phyloP scores from a whole-genome alignment of 2,329 filamentous ascomycete genomes.

The Ascochyta fabae region DNA sequence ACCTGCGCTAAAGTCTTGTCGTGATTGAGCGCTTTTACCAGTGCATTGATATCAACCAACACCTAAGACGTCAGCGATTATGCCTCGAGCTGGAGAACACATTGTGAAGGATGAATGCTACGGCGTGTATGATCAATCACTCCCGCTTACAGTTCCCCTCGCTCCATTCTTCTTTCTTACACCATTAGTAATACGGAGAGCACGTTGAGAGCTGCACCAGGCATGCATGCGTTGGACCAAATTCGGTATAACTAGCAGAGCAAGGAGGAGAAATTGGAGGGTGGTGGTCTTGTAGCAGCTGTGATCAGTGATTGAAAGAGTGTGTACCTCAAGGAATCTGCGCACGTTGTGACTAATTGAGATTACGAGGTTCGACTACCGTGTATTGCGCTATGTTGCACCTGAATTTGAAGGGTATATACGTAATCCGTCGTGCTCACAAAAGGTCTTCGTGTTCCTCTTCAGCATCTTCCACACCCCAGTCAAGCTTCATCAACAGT shows the following conservation, averaged over 20 bases:
- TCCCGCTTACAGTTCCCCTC: slow-evolving; percentile 31
- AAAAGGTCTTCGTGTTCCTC: slow-evolving; percentile 29
- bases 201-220: slow-evolving; percentile 24
- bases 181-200: slow-evolving; percentile 33
- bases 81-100: slow-evolving; percentile 33
- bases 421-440: background rate
- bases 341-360: background rate
- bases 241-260: slow-evolving; percentile 22
- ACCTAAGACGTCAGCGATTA: slow-evolving; percentile 37
- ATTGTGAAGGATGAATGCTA: slow-evolving; percentile 42
- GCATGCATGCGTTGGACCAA: slow-evolving; percentile 27
- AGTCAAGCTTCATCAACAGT: slow-evolving; percentile 89
- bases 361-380: background rate
- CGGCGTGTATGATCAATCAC: slow-evolving; percentile 40
- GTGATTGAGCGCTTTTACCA: slow-evolving; percentile 58
- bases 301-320: background rate
- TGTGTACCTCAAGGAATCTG: background rate
- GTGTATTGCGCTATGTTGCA: background rate
- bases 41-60: slow-evolving; percentile 54
- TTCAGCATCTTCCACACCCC: slow-evolving; percentile 48
- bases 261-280: slow-evolving; percentile 14
- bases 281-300: background rate
- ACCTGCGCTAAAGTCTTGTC: slow-evolving; percentile 59
- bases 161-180: slow-evolving; percentile 37
- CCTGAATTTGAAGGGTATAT: background rate